Evolutionary conservation across 257 asterid species (phyloP).

Genomic region (Anisodus acutangulus): DNA sequence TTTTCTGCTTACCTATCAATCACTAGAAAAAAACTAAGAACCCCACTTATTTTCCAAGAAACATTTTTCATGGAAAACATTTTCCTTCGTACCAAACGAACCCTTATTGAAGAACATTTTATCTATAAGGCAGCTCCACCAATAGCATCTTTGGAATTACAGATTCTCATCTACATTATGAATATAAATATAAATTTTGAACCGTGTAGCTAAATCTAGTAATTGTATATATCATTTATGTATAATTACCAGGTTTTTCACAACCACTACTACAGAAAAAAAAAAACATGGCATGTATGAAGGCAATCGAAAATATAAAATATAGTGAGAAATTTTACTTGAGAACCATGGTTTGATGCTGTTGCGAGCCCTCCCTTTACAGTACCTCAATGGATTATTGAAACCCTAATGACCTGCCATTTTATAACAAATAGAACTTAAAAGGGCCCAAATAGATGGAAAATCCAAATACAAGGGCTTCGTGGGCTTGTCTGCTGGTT

Average conservation of each 20-base stretch:
- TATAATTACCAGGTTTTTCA: background rate
- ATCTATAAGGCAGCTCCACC: background rate
- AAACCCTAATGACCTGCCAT: background rate
- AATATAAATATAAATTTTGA: background rate
- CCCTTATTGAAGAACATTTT: background rate
- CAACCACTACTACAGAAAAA: background rate
- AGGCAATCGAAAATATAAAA: background rate
- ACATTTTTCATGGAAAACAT: no score
- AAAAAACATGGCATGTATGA: background rate
- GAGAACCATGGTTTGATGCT: conserved; percentile 29
- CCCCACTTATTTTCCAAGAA: no score
- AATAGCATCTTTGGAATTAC: background rate
- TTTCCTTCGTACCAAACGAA: background rate
- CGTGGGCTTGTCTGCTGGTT: background rate
- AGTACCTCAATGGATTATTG: background rate
- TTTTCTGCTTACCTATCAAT: no score
- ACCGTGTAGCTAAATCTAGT: background rate
- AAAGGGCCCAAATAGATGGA: conserved; percentile 12
- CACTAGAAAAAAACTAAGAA: no score
- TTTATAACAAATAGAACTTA: background rate
- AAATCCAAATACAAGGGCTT: background rate
- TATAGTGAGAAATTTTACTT: background rate
- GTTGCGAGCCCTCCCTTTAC: conserved; percentile 5
- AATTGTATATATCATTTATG: background rate
- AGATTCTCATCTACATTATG: background rate